Conservation (phyloP, 208 protist genomes). For the Acanthamoeba sp. region DNA sequence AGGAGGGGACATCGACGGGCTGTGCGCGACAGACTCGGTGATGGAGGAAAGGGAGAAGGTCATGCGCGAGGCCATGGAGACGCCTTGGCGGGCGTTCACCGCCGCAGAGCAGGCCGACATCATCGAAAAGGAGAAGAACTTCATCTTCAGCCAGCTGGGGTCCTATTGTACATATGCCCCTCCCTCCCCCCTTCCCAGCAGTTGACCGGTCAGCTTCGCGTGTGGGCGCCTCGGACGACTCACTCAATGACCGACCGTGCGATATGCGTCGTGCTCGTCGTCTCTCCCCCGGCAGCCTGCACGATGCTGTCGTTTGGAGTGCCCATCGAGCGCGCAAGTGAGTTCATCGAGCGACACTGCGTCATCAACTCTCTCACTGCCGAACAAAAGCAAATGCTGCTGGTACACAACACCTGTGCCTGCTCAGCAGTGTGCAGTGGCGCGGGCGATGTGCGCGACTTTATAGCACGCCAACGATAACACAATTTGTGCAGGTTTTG, state of each 20-base stretch:
- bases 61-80: slow-evolving; percentile 13
- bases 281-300: no score
- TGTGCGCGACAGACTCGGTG: slow-evolving; percentile 43
- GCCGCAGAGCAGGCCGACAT: slow-evolving; percentile 13
- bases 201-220: no score
- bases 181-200: background rate
- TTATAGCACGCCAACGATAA: no score
- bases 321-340: background rate
- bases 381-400: slow-evolving; percentile 36
- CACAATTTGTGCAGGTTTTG: no score
- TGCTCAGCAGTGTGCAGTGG: no score
- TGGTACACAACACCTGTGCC: background rate
- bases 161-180: slow-evolving; percentile 25
- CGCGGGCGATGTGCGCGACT: no score
- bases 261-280: no score
- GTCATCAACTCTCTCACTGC: slow-evolving; percentile 1
- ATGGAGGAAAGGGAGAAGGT: slow-evolving; percentile 44
- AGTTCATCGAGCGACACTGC: slow-evolving; percentile 56
- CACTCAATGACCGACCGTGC: no score
- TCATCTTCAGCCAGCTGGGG: slow-evolving; percentile 43
- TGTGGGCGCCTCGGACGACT: no score
- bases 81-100: background rate
- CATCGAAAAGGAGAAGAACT: slow-evolving; percentile 45
- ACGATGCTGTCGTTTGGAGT: slow-evolving; percentile 39
- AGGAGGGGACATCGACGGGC: no score